phyloP scores from a whole-genome alignment of 306 rosid species.

The Pterocarpus macrocarpus region DNA sequence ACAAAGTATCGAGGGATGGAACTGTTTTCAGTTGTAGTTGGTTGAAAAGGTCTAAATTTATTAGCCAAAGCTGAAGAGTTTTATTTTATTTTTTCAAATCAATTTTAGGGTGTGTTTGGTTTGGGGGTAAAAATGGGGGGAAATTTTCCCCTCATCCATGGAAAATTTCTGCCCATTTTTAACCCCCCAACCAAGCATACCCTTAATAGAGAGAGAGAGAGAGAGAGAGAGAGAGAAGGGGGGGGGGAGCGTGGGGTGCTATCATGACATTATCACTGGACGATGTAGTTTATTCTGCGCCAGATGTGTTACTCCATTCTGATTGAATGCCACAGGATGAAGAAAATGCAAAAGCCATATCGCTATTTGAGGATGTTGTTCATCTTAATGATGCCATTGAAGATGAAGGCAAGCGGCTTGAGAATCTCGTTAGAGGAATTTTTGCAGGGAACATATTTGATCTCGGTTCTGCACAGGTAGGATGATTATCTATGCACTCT shows the following conservation, averaged over 20 bases:
- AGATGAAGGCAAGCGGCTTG: slow-evolving; percentile 84
- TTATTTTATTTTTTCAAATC: too few species aligned
- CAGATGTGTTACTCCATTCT: slow-evolving; percentile 39
- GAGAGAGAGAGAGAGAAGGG: background rate
- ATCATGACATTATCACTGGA: slow-evolving; percentile 13
- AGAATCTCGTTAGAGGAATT: slow-evolving; percentile 84
- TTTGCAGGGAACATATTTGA: slow-evolving; percentile 98
- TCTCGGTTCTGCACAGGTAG: slow-evolving; percentile 96
- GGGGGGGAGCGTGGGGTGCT: background rate
- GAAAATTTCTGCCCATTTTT: too few species aligned
- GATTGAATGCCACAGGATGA: slow-evolving; percentile 70
- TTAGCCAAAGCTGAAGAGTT: slow-evolving; percentile 22
- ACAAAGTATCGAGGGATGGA: slow-evolving; percentile 19
- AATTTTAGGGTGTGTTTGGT: too few species aligned
- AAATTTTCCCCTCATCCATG: too few species aligned
- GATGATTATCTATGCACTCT: slow-evolving; percentile 31
- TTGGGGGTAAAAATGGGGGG: too few species aligned
- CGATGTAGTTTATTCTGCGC: slow-evolving; percentile 23
- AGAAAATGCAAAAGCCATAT: slow-evolving; percentile 93
- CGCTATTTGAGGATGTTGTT: slow-evolving; percentile 78
- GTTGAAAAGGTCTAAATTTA: slow-evolving; percentile 10
- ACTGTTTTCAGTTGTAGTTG: slow-evolving; percentile 13
- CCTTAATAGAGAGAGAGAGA: too few species aligned
- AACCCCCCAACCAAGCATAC: too few species aligned
- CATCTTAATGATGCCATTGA: slow-evolving; percentile 83